A percentile compares a stretch with the other conserved stretches of the same genome.
phyloP scores from a whole-genome alignment of 2,329 filamentous ascomycete species.

The Cordyceps cicadae region DNA sequence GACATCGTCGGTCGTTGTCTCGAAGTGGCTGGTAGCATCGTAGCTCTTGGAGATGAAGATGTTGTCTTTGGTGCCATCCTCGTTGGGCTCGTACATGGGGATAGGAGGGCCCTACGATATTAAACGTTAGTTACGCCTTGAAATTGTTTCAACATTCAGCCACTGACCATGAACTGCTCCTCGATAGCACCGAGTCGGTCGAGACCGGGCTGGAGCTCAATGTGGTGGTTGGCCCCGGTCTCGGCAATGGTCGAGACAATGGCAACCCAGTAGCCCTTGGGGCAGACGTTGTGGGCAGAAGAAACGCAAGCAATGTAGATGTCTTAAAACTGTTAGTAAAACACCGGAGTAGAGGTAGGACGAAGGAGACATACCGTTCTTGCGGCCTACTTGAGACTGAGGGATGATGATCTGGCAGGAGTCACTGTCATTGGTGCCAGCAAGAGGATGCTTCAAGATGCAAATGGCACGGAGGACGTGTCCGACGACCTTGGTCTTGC shows the following conservation, averaged over 20 bases:
- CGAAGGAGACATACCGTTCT: constrained; percentile 62
- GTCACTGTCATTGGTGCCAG: constrained; percentile 81
- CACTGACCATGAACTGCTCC: constrained; percentile 83
- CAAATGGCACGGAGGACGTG: constrained; percentile 95
- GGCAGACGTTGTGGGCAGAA: constrained; percentile 93
- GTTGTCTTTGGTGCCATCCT: constrained; percentile 75
- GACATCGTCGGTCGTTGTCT: constrained; percentile 85
- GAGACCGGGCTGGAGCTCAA: constrained; percentile 87
- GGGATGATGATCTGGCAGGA: constrained; percentile 95
- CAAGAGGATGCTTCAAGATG: constrained; percentile 89
- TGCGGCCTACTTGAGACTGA: constrained; percentile 91
- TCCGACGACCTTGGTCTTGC: constrained; percentile 78
- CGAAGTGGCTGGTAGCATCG: constrained; percentile 95
- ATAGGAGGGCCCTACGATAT: constrained; percentile 63
- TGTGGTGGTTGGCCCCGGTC: constrained; percentile 82
- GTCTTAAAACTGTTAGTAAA: constrained; percentile 42
- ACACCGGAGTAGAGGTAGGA: background rate
- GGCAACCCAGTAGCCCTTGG: constrained; percentile 97
- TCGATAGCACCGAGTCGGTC: constrained; percentile 89
- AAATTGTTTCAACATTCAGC: background rate
- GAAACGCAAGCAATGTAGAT: constrained; percentile 97
- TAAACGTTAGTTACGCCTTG: background rate
- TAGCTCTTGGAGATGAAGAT: constrained; percentile 99
- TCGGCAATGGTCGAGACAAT: constrained; percentile 98
- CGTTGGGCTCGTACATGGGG: constrained; percentile 84